These are phyloP conservation scores for Conringia planisiliqua DNA, from an alignment of 345 rosid species.

Conservation along the genomic window DNA sequence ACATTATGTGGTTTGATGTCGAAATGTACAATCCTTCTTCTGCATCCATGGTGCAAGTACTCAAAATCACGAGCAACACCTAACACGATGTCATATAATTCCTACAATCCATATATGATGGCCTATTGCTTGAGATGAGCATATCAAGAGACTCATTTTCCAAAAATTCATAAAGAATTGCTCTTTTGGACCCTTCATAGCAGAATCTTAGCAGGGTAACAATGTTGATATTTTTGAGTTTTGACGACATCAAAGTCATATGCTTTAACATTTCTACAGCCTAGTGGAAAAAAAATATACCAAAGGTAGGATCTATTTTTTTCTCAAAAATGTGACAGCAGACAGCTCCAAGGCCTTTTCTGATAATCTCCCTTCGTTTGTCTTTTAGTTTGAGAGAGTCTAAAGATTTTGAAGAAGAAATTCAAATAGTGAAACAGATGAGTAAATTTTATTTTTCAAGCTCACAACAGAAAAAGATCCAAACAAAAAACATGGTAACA, in stretches of 20 bases:
- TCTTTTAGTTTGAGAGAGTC: too few relatives aligned
- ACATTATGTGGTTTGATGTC: slow-evolving; percentile 53
- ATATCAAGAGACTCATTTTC: slow-evolving; percentile 43
- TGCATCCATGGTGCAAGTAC: slow-evolving; percentile 53
- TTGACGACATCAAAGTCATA: neutral
- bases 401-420: too few relatives aligned
- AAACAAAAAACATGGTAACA: too few relatives aligned
- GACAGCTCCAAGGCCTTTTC: too few relatives aligned
- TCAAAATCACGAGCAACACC: slow-evolving; percentile 53
- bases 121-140: neutral
- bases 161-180: slow-evolving; percentile 39
- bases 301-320: too few relatives aligned
- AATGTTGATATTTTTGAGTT: slow-evolving; percentile 13
- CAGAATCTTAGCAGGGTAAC: slow-evolving; percentile 45
- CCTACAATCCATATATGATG: neutral
- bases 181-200: slow-evolving; percentile 31
- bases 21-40: slow-evolving; percentile 45
- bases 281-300: too few relatives aligned
- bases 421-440: too few relatives aligned
- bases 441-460: too few relatives aligned
- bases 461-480: too few relatives aligned
- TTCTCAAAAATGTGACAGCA: too few relatives aligned
- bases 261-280: too few relatives aligned
- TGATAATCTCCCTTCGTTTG: too few relatives aligned
- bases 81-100: slow-evolving; percentile 12